Evolutionary conservation across 2,329 filamentous ascomycete species (phyloP), one percentile per base, ranked within the genome.

Genomic region (Aschersonia sp.): DNA sequence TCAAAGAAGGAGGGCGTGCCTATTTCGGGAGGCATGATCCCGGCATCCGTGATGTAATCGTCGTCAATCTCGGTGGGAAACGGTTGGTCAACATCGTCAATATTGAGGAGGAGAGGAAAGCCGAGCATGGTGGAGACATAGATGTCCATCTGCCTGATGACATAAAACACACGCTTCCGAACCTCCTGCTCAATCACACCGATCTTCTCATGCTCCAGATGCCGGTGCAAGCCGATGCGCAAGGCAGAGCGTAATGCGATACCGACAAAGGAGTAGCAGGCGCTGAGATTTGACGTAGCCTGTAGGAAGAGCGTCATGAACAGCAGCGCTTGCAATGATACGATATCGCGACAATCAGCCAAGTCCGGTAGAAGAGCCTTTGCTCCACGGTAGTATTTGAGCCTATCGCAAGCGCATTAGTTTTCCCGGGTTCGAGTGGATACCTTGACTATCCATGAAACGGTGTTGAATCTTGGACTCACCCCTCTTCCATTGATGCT

Each of bases 261-360:
- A 6, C 85, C 85, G 44, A 90, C 75, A 55, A 87, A 88, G 0
- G 84, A 79, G 62, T 90, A 90, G 59, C 85, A 90, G 8, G 80
- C 83, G 58, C 81, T 85, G 32, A 90, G 67, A 58, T 87, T 86
- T 8, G 85, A 84, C 2, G 86, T 85, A 2, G 83, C 79, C 58
- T 92, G 86, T 1, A 90, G 71, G 58, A 89, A 92, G 3, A 90
- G 68, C 45, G 88, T 83, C 74, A 88, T 85, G 60, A 87, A 88
- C 22, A 88, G 67, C 6, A 92, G 72, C 2, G 83, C 79, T 60
- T 92, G 85, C 7, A 90, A 67, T 1, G 85, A 85, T 22, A 72
- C 76, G 42, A 90, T 68, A 58, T 89, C 85, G 44, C 85, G 79
- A 55, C 84, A 88, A 50, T 82, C 78, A 1, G 78, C 78, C 42